These are phyloP conservation scores for Datisca glomerata DNA, from an alignment of 306 rosid genomes.

Conservation along the genomic window DNA sequence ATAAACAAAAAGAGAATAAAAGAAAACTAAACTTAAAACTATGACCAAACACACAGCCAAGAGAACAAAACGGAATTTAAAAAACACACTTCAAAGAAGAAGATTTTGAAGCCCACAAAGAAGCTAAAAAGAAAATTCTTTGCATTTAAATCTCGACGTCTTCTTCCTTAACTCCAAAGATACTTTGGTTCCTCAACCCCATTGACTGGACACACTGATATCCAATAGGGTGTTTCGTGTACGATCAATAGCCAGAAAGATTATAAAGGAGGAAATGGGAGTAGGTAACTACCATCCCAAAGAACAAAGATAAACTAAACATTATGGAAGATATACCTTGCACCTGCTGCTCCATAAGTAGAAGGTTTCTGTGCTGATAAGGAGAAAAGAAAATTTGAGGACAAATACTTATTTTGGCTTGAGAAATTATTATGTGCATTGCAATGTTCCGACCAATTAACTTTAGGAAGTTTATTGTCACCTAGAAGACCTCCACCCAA, in stretches of 20 bases:
- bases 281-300: neutral
- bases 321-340: conserved; percentile 23
- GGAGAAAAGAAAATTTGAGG: conserved; percentile 57
- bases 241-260: neutral
- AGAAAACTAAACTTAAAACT: too few relatives aligned
- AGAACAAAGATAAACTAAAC: neutral
- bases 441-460: conserved; percentile 52
- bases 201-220: neutral
- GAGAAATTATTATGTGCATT: conserved; percentile 52
- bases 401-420: conserved; percentile 32
- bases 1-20: too few relatives aligned
- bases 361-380: conserved; percentile 45
- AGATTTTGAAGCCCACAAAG: too few relatives aligned
- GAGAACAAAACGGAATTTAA: too few relatives aligned
- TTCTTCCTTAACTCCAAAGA: too few relatives aligned
- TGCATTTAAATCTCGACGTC: too few relatives aligned
- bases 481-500: conserved; percentile 16
- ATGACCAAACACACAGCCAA: too few relatives aligned
- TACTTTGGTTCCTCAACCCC: neutral
- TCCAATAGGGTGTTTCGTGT: neutral
- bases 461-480: conserved; percentile 30
- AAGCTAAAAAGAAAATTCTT: too few relatives aligned
- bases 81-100: too few relatives aligned
- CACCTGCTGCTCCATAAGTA: conserved; percentile 10
- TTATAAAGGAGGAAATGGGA: neutral